phyloP scores from a whole-genome alignment of 2,329 filamentous ascomycete genomes.

The Cladosporium sp. region DNA sequence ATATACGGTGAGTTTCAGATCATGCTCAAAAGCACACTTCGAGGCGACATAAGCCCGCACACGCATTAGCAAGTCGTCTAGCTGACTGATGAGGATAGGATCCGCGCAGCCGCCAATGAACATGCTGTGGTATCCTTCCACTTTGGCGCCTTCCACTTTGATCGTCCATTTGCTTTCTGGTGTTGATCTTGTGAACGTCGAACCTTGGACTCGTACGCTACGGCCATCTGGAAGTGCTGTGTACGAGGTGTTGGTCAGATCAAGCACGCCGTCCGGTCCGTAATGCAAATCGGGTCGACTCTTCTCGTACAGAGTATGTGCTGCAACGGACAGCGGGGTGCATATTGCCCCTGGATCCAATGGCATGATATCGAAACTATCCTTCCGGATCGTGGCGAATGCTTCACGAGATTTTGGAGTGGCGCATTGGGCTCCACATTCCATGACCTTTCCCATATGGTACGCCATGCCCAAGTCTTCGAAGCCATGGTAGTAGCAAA shows the following conservation, averaged over 20 bases:
- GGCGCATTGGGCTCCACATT: conserved; percentile 48
- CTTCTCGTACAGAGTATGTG: conserved; percentile 55
- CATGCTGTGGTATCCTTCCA: conserved; percentile 16
- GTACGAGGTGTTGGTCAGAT: not conserved
- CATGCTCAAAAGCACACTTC: not conserved
- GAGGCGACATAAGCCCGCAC: conserved; percentile 16
- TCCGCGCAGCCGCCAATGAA: conserved; percentile 19
- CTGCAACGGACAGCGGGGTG: conserved; percentile 48
- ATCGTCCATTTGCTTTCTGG: conserved; percentile 16
- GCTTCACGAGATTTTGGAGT: conserved; percentile 39
- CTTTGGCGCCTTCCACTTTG: conserved; percentile 17
- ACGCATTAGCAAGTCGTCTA: conserved; percentile 19
- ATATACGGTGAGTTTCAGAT: not conserved
- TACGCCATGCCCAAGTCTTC: conserved; percentile 8
- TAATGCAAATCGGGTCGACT: conserved; percentile 46
- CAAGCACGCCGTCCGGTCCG: conserved; percentile 46
- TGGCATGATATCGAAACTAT: conserved; percentile 49
- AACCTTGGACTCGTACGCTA: not conserved
- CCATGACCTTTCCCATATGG: conserved; percentile 56
- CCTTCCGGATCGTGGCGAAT: conserved; percentile 31
- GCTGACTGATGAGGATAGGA: conserved; percentile 19
- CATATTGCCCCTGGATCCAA: conserved; percentile 38
- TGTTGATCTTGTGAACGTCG: not conserved
- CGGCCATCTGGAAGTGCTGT: not conserved
- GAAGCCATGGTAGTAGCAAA: conserved; percentile 7